These are phyloP conservation scores for Apiotrichum laibachii DNA, from an alignment of 1,284 basidiomycete species.

Conservation along the genomic window DNA sequence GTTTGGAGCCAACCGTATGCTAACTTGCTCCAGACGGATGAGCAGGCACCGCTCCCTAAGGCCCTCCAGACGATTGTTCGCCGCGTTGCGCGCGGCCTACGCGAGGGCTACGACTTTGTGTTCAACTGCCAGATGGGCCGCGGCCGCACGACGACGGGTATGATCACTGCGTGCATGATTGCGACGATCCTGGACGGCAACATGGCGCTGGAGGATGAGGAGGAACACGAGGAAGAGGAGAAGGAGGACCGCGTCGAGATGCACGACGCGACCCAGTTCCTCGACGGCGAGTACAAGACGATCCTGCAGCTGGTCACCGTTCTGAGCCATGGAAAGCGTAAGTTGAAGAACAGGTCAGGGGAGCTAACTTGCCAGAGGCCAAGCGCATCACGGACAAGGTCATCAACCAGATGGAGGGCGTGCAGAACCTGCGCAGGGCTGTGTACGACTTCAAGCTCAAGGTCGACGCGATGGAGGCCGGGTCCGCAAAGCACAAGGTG, in stretches of 20 bases:
- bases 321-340: constrained; percentile 41
- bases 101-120: constrained; percentile 70
- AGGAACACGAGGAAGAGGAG: constrained; percentile 44
- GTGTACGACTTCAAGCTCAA: constrained; percentile 96
- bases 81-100: constrained; percentile 65
- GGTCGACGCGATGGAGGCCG: constrained; percentile 74
- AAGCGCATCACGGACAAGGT: constrained; percentile 86
- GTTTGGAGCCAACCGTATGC: constrained; percentile 33
- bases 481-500: constrained; percentile 70
- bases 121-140: constrained; percentile 54
- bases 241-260: constrained; percentile 61
- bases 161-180: constrained; percentile 85
- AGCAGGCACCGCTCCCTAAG: constrained; percentile 87
- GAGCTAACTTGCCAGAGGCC: constrained; percentile 55
- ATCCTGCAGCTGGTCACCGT: constrained; percentile 74
- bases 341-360: neutral
- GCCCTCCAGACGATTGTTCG: constrained; percentile 75
- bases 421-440: constrained; percentile 88
- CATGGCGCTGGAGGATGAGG: constrained; percentile 25
- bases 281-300: constrained; percentile 88
- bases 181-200: constrained; percentile 64
- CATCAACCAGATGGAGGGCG: constrained; percentile 83
- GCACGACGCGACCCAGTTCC: constrained; percentile 79
- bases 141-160: constrained; percentile 76
- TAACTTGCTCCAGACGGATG: constrained; percentile 68